Evolutionary conservation across 1,139 yeast species (phyloP).

Genomic region (Suhomyces kunorum): DNA sequence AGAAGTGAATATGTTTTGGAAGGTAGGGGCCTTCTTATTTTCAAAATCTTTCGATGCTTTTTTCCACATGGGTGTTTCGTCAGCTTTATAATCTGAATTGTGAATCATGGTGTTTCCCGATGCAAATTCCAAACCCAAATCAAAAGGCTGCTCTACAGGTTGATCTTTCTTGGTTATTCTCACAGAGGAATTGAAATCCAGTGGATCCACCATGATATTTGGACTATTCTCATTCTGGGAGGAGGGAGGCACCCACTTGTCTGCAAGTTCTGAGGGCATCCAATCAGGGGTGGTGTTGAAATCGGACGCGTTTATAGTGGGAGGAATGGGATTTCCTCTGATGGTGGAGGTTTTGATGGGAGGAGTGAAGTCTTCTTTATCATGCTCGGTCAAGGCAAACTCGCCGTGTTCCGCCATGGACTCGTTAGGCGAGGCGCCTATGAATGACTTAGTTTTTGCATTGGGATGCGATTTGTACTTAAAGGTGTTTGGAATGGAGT

Average conservation of each 20-base stretch:
- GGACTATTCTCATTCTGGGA: conserved; percentile 4
- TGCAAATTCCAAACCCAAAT: conserved; percentile 26
- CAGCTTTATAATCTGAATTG: conserved; percentile 25
- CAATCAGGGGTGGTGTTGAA: conserved; percentile 41
- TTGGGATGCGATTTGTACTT: conserved; percentile 49
- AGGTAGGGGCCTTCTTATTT: conserved; percentile 29
- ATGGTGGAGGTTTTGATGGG: conserved; percentile 24
- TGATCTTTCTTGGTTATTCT: conserved; percentile 25
- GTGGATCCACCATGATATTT: conserved; percentile 10
- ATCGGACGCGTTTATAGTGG: conserved; percentile 8
- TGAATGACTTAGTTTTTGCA: conserved; percentile 40
- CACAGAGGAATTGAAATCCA: conserved; percentile 34
- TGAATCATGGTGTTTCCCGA: conserved; percentile 41
- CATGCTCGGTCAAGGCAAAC: background rate
- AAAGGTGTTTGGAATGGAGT: conserved; percentile 49
- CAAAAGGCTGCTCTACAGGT: conserved; percentile 1
- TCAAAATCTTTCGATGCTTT: conserved; percentile 33
- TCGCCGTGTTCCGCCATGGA: conserved; percentile 5
- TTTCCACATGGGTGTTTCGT: conserved; percentile 44
- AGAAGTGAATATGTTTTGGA: conserved; percentile 36
- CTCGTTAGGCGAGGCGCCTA: conserved; percentile 19
- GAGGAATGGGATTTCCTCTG: conserved; percentile 5
- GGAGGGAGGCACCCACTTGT: conserved; percentile 33
- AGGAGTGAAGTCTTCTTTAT: conserved; percentile 11
- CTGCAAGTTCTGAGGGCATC: conserved; percentile 47